Base-by-base conservation (phyloP, 257 asterid genomes). In the Parsonsia alboflavescens region DNA sequence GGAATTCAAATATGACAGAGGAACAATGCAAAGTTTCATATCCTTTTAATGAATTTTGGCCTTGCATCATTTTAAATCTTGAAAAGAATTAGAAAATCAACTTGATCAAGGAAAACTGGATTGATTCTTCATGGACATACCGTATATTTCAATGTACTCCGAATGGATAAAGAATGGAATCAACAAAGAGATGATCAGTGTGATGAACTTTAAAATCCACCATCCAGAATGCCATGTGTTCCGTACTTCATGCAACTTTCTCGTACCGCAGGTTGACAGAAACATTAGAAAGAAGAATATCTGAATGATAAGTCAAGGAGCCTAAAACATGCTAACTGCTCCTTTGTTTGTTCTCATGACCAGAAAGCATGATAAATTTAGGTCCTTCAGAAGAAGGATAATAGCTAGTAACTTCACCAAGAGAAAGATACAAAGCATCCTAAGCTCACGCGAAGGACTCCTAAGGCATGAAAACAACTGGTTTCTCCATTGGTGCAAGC, bases 391-490 rank as follows among this genome's bases (percentile, higher is more conserved):
- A 26, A 21, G 53, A 49, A 50, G 42, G 44, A 52, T 10, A 53
- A 52, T 12, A 54, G 61, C 33, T 46, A 10, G 42, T 2, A 53
- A 45, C 53, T 24, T 64, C 28, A 28, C 24, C 33, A 49, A 66
- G 70, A 53, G 57, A 82, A 88, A 85, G 98, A 93, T 93, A 93
- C 96, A 10, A 89, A 93, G 82, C 98, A 91, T 80, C 97, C 98
- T 68, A 90, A 85, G 61, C 98, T 93, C 83, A 93, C 94, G 8
- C 98, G 96, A 81, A 93, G 97, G 73, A 93, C 98, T 76, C 98
- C 97, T 90, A 90, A 86, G 7, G 96, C 86, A 57, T 92, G 97
- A 81, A 84, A 83, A 70, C 98, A 91, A 78, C 84, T 91, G 8
- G 67, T 71, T 70, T 88, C 88, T 49, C 85, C 86, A 16, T 79